Conservation (phyloP, 2,329 filamentous ascomycete genomes). For the Calonectria crousiana region DNA sequence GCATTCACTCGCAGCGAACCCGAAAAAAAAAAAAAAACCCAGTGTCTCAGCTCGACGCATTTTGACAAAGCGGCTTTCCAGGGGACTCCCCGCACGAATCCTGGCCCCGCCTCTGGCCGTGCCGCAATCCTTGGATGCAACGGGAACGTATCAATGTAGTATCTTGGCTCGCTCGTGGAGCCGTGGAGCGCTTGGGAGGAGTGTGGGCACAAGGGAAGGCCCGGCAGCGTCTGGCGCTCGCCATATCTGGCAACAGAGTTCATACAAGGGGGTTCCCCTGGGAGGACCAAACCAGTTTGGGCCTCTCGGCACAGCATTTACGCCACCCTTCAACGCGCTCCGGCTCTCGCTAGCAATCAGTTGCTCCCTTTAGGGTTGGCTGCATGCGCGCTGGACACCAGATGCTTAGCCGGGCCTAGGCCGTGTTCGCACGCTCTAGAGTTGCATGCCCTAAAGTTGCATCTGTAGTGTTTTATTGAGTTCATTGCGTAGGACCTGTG, state of each 20-base stretch:
- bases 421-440: not conserved
- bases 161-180: no score
- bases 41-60: not conserved
- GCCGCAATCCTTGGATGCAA: not conserved
- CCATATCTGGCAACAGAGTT: not conserved
- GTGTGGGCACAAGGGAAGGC: no score
- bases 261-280: not conserved
- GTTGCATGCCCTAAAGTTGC: not conserved
- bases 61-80: not conserved
- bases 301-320: not conserved
- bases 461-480: not conserved
- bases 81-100: not conserved
- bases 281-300: not conserved
- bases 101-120: not conserved
- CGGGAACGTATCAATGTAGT: not conserved
- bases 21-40: not conserved
- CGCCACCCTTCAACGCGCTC: not conserved
- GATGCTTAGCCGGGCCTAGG: not conserved
- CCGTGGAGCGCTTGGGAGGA: no score
- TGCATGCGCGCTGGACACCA: not conserved
- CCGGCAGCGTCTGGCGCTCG: no score
- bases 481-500: not conserved
- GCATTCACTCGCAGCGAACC: not conserved
- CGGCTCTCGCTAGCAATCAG: not conserved
- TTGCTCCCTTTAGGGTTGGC: not conserved